A percentile compares a stretch with the other conserved stretches of the same genome.
These are phyloP conservation scores for Cutaneotrichosporon sp. DNA, from an alignment of 1,284 basidiomycete genomes.

Conservation along the genomic window DNA sequence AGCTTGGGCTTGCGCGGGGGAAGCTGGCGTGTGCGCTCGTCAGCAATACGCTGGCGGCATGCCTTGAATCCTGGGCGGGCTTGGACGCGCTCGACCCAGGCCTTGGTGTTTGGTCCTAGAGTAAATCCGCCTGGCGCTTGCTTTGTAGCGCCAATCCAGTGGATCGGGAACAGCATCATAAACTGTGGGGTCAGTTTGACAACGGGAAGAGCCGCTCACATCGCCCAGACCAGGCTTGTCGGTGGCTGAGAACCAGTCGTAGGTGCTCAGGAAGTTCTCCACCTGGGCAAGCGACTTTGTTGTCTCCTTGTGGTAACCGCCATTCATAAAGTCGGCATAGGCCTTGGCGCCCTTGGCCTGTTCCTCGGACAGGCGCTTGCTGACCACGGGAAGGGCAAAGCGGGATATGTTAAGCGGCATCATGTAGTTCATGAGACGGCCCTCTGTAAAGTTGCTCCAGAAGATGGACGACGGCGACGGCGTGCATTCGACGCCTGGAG, in stretches of 20 bases:
- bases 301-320: background rate
- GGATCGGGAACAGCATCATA: background rate
- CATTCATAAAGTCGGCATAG: background rate
- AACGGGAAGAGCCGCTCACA: too few relatives aligned
- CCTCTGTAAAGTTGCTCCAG: constrained; percentile 41
- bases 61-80: background rate
- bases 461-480: constrained; percentile 23
- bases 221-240: constrained; percentile 27
- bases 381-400: background rate
- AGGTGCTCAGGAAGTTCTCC: constrained; percentile 26
- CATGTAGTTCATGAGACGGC: constrained; percentile 33
- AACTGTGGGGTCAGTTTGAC: background rate
- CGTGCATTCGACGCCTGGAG: constrained; percentile 15
- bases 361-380: background rate
- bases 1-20: too few relatives aligned
- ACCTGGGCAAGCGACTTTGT: constrained; percentile 20
- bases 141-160: background rate
- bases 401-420: too few relatives aligned
- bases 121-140: background rate
- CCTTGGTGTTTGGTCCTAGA: background rate
- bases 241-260: constrained; percentile 30
- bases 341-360: background rate
- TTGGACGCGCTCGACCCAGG: background rate
- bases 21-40: too few relatives aligned
- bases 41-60: too few relatives aligned